Conservation (phyloP, 805 yeast genomes). For the Yarrowia sp. region DNA sequence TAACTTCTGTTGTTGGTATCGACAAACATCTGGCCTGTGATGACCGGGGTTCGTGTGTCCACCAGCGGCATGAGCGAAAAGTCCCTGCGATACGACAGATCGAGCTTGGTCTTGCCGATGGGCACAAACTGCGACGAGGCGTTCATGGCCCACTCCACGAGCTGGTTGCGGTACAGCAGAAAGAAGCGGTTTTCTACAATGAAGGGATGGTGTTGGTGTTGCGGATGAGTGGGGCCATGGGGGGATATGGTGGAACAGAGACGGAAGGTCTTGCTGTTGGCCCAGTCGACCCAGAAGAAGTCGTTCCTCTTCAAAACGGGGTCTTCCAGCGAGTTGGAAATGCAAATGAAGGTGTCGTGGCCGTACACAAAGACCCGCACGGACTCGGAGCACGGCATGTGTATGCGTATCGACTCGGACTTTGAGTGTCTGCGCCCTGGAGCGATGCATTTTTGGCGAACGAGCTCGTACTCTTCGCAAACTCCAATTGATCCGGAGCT, state of each 20-base stretch:
- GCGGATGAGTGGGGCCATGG: slow-evolving; percentile 23
- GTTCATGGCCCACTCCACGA: slow-evolving; percentile 31
- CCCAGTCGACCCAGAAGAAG: slow-evolving; percentile 35
- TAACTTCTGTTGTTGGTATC: slow-evolving; percentile 21
- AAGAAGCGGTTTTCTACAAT: slow-evolving; percentile 24
- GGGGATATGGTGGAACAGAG: slow-evolving; percentile 29
- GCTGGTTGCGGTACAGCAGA: slow-evolving; percentile 32
- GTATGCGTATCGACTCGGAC: slow-evolving; percentile 23
- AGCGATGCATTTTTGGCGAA: slow-evolving; percentile 18
- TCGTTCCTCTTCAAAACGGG: slow-evolving; percentile 13
- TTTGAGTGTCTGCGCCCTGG: slow-evolving; percentile 19
- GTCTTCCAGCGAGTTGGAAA: slow-evolving; percentile 17
- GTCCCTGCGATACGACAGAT: slow-evolving; percentile 22
- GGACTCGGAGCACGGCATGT: slow-evolving; percentile 16
- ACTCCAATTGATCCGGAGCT: slow-evolving; percentile 1
- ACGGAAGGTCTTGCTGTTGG: slow-evolving; percentile 11
- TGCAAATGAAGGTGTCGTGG: slow-evolving; percentile 26
- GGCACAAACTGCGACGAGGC: slow-evolving; percentile 11
- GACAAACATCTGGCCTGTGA: slow-evolving; percentile 26
- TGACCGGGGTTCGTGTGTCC: slow-evolving; percentile 12
- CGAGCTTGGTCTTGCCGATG: slow-evolving; percentile 16
- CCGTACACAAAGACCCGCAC: slow-evolving; percentile 32
- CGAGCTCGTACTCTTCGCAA: slow-evolving; percentile 5
- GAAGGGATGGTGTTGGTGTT: slow-evolving; percentile 27
- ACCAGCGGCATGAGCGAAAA: slow-evolving; percentile 14